Evolutionary conservation across 2,329 filamentous ascomycete genomes (phyloP), one percentile per base, ranked within the genome.

Genomic region (Neurospora sp.): DNA sequence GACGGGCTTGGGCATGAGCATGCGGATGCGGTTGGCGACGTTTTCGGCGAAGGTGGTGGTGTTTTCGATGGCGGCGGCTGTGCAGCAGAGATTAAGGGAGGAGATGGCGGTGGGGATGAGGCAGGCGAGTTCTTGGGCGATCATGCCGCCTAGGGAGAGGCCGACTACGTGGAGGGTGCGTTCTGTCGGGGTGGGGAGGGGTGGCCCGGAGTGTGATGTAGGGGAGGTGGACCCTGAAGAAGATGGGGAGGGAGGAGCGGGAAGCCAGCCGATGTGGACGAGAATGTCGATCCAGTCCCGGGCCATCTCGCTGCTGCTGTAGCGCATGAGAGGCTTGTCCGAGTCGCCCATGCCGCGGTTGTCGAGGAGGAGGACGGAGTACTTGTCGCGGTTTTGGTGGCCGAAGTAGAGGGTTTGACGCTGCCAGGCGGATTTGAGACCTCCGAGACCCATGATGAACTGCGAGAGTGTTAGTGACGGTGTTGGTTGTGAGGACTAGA

Each of bases 71-170:
- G 78, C 78, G 4, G 88, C 85, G 1, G 89, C 86, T 2, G 90
- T 91, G 78, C 85, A 88, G 72, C 89, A 79, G 3, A 92, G 83
- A 40, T 81, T 84, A 19, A 92, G 80, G 17, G 84, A 87, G 33
- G 82, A 80, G 68, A 92, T 78, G 66, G 86, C 82, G 13, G 80
- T 72, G 0, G 88, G 87, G 38, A 82, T 80, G n/a, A 83, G 78
- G 74, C 80, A 82, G 28, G 85, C 88, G 4, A 97, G 77, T 81
- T 97, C 93, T 80, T 97, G 93, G 2, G 92, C 88, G 75, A 97
- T 95, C 93, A 97, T 97, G 76, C 93, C 93, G 73, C 93, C 93
- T 86, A 97, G 91, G 71, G 90, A 93, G 73, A 95, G 89, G 70
- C 93, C 93, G 40, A 91, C 83, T 68, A 96, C 78, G 81, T 97